Percentiles rank a stretch among this genome's conserved stretches.
These are phyloP conservation scores for Leccinum fibrillosum DNA, from an alignment of 768 basidiomycete genomes.

Conservation along the genomic window DNA sequence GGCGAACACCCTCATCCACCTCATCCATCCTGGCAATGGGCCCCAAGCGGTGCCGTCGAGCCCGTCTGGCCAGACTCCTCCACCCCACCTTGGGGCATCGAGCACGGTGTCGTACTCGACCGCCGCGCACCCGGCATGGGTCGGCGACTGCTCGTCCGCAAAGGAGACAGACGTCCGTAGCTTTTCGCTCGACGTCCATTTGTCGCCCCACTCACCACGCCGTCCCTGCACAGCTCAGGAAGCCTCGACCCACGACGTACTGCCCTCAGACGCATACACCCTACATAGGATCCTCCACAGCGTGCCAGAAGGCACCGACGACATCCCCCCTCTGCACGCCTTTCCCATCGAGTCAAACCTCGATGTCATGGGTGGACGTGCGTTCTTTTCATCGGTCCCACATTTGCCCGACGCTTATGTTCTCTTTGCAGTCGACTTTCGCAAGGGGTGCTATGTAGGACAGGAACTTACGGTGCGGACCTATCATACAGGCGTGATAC, in stretches of 20 bases:
- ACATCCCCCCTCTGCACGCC: slow-evolving; percentile 72
- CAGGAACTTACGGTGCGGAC: slow-evolving; percentile 97
- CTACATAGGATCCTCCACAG: slow-evolving; percentile 79
- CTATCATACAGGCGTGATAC: slow-evolving; percentile 87
- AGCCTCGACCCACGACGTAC: slow-evolving; percentile 52
- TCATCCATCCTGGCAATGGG: slow-evolving; percentile 48
- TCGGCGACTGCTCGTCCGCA: slow-evolving; percentile 60
- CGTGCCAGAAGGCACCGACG: slow-evolving; percentile 81
- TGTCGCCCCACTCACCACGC: background rate
- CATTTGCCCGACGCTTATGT: background rate
- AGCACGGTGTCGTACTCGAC: slow-evolving; percentile 54
- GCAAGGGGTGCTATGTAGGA: slow-evolving; percentile 97
- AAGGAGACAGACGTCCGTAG: slow-evolving; percentile 71
- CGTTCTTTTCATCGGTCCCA: slow-evolving; percentile 29
- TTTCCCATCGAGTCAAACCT: slow-evolving; percentile 95
- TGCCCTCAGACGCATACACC: slow-evolving; percentile 55
- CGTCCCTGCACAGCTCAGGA: slow-evolving; percentile 44
- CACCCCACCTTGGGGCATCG: slow-evolving; percentile 59
- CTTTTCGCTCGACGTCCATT: background rate
- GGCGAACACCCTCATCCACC: slow-evolving; percentile 43
- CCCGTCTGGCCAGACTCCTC: slow-evolving; percentile 58
- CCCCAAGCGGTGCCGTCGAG: slow-evolving; percentile 74
- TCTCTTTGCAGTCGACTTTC: slow-evolving; percentile 73
- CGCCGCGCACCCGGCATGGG: slow-evolving; percentile 79
- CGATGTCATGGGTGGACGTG: slow-evolving; percentile 92